Evolutionary conservation across 2,329 filamentous ascomycete genomes (phyloP), one percentile per base, ranked within the genome.

Genomic region (Exserohilum turcica): DNA sequence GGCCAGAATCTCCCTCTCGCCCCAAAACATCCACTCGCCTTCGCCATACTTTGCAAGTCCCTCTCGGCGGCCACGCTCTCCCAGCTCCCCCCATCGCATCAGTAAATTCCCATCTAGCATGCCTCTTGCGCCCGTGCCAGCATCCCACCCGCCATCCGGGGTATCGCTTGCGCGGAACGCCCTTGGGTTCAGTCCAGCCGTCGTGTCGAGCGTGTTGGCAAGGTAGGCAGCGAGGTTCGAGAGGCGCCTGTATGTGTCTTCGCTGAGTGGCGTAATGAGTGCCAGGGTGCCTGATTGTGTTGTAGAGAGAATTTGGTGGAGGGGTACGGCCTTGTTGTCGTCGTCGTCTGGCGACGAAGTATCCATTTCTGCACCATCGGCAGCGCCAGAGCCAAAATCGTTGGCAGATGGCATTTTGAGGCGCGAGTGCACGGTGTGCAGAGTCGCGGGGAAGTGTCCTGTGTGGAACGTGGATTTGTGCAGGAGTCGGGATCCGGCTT

Each of bases 381-480:
- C 64, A 62, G 71, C 62, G 47, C 57, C 63, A 1, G 56, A 21
- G 21, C 49, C 48, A 21, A 69, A 65, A 6, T 65, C 63, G 46
- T 60, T 66, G 35, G 73, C 68, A 19, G 59, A 56, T 40, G 77
- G 76, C 44, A 81, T 71, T 13, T 78, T 79, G 42, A 84, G 74
- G 3, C 84, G 85, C 13, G 86, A 86, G 1, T 90, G 89, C 29
- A 97, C 82, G 43, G 97, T 84, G 16, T 88, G 86, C 63, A 92
- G 88, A 32, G 83, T 84, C 0, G 89, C 88, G 0, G 90, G 86
- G 59, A 88, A 83, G 73, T 96, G 90, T 32, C 91, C 92, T 0
- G 90, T 86, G 70, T 92, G 88, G 77, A 99, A 97, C 53, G 91
- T 90, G 47, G 90, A 91, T 54, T 90, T 87, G 74, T 93, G 91